Conservation (phyloP, 2,329 filamentous ascomycete species). For the Metarhizium robertsii region DNA sequence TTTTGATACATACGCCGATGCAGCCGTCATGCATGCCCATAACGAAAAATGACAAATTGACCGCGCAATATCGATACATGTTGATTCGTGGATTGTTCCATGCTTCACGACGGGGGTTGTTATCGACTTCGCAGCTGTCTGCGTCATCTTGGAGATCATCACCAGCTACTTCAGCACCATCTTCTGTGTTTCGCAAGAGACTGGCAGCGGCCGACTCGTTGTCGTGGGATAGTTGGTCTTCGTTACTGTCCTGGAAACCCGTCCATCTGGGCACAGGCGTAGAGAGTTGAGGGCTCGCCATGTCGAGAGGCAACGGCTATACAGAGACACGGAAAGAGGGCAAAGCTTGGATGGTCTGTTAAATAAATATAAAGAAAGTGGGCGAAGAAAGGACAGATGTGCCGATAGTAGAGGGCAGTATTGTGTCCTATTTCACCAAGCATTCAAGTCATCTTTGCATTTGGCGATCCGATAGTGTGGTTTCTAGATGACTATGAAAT, state of each 20-base stretch:
- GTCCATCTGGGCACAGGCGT: not conserved
- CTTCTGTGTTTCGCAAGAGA: not conserved
- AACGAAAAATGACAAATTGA: slow-evolving; percentile 53
- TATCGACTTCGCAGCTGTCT: not conserved
- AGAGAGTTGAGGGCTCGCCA: not conserved
- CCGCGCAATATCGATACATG: slow-evolving; percentile 46
- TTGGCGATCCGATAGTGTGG: too few species aligned
- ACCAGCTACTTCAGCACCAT: not conserved
- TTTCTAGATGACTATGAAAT: too few species aligned
- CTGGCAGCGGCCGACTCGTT: not conserved
- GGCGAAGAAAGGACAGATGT: too few species aligned
- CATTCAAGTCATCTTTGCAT: too few species aligned
- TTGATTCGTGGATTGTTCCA: slow-evolving; percentile 58
- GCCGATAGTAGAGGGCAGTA: too few species aligned
- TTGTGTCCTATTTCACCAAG: too few species aligned
- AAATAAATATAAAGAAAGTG: too few species aligned
- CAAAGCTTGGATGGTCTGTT: too few species aligned
- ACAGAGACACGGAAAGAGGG: not conserved
- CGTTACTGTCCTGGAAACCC: not conserved
- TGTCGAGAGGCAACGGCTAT: not conserved
- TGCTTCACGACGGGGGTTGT: slow-evolving; percentile 26
- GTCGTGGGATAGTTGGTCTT: not conserved
- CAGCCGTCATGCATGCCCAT: slow-evolving; percentile 63
- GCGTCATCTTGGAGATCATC: slow-evolving; percentile 4
- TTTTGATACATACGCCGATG: slow-evolving; percentile 40